Conservation (phyloP, 2,329 filamentous ascomycete species). For the Lecanicillium sp. region DNA sequence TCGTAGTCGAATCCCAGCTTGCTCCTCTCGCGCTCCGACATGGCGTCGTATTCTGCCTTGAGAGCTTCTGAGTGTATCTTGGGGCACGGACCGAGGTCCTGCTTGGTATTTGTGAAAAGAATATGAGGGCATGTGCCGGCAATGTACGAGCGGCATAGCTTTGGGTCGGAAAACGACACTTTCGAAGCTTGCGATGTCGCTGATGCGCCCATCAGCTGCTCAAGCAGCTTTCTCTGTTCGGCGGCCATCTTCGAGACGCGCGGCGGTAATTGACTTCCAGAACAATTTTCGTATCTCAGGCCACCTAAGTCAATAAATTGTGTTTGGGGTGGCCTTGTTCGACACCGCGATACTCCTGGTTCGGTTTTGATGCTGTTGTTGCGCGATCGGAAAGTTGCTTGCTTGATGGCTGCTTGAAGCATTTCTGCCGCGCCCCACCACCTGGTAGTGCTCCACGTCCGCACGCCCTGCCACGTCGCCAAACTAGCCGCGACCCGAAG, state of each 20-base stretch:
- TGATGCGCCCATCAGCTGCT: slow-evolving; percentile 85
- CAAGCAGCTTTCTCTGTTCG: slow-evolving; percentile 96
- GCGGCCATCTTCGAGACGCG: slow-evolving; percentile 62
- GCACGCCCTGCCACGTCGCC: too few relatives aligned
- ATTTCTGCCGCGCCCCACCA: too few relatives aligned
- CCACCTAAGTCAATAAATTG: too few relatives aligned
- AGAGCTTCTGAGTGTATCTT: slow-evolving; percentile 84
- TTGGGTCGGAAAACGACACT: slow-evolving; percentile 81
- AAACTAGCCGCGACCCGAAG: too few relatives aligned
- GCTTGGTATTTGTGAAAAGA: slow-evolving; percentile 98
- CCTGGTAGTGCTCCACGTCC: too few relatives aligned
- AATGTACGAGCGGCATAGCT: slow-evolving; percentile 91
- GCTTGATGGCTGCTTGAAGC: too few relatives aligned
- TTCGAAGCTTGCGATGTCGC: slow-evolving; percentile 68
- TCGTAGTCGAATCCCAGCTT: slow-evolving; percentile 91
- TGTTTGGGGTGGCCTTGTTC: too few relatives aligned
- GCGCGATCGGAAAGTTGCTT: too few relatives aligned
- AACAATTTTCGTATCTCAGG: too few relatives aligned
- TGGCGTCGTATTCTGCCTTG: slow-evolving; percentile 78
- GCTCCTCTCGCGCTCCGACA: slow-evolving; percentile 62
- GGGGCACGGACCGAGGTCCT: slow-evolving; percentile 83
- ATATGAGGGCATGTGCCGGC: slow-evolving; percentile 94
- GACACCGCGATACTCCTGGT: too few relatives aligned
- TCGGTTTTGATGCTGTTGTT: too few relatives aligned
- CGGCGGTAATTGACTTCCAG: neutral